Evolutionary conservation across 1,139 yeast genomes (phyloP).

Genomic region (Suhomyces bolitotheri): DNA sequence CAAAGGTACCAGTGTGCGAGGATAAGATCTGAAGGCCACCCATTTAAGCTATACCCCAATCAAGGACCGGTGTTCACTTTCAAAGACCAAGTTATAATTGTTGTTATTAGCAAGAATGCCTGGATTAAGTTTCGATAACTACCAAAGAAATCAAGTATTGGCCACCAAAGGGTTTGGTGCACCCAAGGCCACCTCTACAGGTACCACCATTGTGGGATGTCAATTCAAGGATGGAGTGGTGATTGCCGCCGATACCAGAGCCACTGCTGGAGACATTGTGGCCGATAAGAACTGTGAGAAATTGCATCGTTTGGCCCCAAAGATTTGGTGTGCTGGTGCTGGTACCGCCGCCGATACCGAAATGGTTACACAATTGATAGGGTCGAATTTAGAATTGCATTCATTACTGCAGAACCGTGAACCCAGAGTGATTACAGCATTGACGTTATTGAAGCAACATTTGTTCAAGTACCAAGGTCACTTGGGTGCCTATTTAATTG

Average conservation of each 20-base stretch:
- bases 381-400: slow-evolving; percentile 88
- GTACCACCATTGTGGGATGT: slow-evolving; percentile 97
- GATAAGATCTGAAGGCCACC: background rate
- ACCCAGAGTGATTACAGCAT: slow-evolving; percentile 91
- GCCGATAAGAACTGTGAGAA: slow-evolving; percentile 98
- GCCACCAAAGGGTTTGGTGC: slow-evolving; percentile 69
- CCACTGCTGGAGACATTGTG: slow-evolving; percentile 92
- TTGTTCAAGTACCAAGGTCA: slow-evolving; percentile 96
- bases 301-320: slow-evolving; percentile 86
- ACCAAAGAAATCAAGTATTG: slow-evolving; percentile 78
- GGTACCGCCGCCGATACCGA: slow-evolving; percentile 99
- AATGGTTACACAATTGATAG: slow-evolving; percentile 89
- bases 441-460: slow-evolving; percentile 92
- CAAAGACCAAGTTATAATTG: too few relatives aligned
- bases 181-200: slow-evolving; percentile 93
- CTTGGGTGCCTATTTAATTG: slow-evolving; percentile 93
- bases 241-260: slow-evolving; percentile 98
- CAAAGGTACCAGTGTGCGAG: too few relatives aligned
- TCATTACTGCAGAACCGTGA: slow-evolving; percentile 77
- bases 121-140: slow-evolving; percentile 90
- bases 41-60: too few relatives aligned
- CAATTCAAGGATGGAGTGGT: slow-evolving; percentile 91
- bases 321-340: slow-evolving; percentile 99
- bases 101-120: slow-evolving; percentile 72
- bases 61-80: too few relatives aligned